Evolutionary conservation across 2,329 filamentous ascomycete species (phyloP).

Genomic region (Verticillium isaacii): DNA sequence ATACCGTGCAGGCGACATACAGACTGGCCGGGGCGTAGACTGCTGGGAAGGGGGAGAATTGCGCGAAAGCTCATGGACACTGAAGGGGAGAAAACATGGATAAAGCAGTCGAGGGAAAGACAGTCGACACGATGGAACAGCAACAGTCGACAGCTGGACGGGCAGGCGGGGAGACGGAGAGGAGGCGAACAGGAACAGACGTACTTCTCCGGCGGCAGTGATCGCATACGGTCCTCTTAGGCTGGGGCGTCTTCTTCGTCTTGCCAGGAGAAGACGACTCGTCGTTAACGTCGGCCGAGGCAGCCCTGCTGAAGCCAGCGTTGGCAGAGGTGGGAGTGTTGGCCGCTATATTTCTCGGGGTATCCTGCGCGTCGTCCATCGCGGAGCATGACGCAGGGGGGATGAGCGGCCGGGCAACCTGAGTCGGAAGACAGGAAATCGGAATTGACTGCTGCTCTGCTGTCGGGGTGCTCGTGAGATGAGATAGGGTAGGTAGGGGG

Average conservation of each 20-base stretch:
- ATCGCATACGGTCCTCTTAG: slow-evolving; percentile 37
- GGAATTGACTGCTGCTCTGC: not conserved
- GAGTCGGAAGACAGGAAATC: not conserved
- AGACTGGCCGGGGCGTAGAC: slow-evolving; percentile 11
- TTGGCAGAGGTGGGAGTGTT: not conserved
- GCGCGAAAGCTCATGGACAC: slow-evolving; percentile 12
- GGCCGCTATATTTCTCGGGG: slow-evolving; percentile 12
- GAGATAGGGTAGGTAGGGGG: not conserved
- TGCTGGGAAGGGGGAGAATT: slow-evolving; percentile 13
- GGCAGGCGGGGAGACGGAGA: not conserved
- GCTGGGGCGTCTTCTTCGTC: slow-evolving; percentile 9
- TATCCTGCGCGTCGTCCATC: slow-evolving; percentile 11
- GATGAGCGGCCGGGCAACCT: not conserved
- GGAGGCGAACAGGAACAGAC: slow-evolving; percentile 10
- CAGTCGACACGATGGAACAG: not conserved
- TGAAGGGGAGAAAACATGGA: not conserved
- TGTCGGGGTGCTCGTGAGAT: not conserved
- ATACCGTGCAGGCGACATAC: slow-evolving; percentile 8
- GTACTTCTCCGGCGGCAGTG: slow-evolving; percentile 38
- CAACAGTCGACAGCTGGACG: not conserved
- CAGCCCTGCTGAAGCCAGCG: slow-evolving; percentile 1
- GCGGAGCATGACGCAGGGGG: not conserved
- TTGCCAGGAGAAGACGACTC: slow-evolving; percentile 8
- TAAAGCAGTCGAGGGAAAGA: not conserved
- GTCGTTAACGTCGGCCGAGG: slow-evolving; percentile 12